A percentile compares a stretch with the other conserved stretches of the same genome.
Conservation (phyloP, 768 basidiomycete genomes). For the Pisolithus orientalis region DNA sequence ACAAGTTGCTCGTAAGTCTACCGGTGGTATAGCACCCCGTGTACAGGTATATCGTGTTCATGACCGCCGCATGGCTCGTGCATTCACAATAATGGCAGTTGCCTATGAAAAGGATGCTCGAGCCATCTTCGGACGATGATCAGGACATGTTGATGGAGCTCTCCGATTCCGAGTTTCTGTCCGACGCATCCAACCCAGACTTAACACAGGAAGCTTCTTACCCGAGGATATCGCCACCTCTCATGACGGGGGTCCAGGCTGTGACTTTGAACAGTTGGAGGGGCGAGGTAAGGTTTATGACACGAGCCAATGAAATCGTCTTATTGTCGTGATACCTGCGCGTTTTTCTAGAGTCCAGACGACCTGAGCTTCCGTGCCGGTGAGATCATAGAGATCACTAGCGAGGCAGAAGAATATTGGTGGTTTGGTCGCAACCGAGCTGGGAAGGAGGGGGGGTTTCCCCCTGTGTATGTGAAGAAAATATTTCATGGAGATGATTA, state of each 20-base stretch:
- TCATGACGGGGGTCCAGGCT: slow-evolving; percentile 15
- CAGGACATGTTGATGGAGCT: slow-evolving; percentile 35
- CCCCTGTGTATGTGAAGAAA: slow-evolving; percentile 69
- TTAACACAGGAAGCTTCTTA: slow-evolving; percentile 18
- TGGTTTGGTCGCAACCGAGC: slow-evolving; percentile 68
- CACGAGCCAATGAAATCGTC: neutral
- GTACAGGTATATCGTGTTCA: too few relatives aligned
- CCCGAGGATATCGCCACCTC: slow-evolving; percentile 16
- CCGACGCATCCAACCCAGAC: slow-evolving; percentile 6
- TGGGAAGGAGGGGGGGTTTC: slow-evolving; percentile 70
- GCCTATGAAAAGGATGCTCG: slow-evolving; percentile 11
- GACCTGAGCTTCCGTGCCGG: slow-evolving; percentile 74
- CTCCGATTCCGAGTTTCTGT: slow-evolving; percentile 14
- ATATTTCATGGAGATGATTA: slow-evolving; percentile 16
- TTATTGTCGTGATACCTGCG: slow-evolving; percentile 4
- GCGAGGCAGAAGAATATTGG: slow-evolving; percentile 84
- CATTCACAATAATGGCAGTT: too few relatives aligned
- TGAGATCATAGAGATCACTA: slow-evolving; percentile 72
- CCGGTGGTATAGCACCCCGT: too few relatives aligned
- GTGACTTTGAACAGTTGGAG: slow-evolving; percentile 26
- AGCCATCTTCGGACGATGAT: slow-evolving; percentile 30
- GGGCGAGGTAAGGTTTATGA: slow-evolving; percentile 18
- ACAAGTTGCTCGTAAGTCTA: too few relatives aligned
- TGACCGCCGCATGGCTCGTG: too few relatives aligned
- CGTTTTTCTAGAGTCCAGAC: slow-evolving; percentile 51